A percentile compares a stretch with the other conserved stretches of the same genome.
These are phyloP conservation scores for Lyophyllum atratum DNA, from an alignment of 768 basidiomycete genomes.

Conservation along the genomic window DNA sequence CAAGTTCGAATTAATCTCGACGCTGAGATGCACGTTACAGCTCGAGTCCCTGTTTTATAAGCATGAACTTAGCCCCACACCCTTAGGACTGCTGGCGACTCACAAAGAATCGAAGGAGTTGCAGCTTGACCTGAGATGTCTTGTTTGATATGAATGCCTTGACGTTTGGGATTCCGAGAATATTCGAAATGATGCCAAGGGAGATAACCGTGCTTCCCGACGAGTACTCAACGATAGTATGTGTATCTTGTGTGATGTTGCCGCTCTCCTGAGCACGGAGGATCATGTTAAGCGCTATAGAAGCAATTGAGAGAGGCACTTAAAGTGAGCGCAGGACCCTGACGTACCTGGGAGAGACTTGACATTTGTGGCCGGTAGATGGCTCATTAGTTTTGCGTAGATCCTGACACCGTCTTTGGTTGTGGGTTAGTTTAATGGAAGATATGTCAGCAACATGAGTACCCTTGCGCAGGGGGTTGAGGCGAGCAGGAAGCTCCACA, in stretches of 20 bases:
- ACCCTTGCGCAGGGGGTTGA: conserved; percentile 22
- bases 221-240: conserved; percentile 26
- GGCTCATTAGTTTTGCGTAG: conserved; percentile 23
- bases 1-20: neutral
- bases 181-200: conserved; percentile 19
- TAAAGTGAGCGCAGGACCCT: neutral
- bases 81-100: neutral
- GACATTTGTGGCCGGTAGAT: conserved; percentile 24
- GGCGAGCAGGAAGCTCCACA: conserved; percentile 21
- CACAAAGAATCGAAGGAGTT: conserved; percentile 25
- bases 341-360: conserved; percentile 22
- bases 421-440: neutral
- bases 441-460: neutral
- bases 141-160: conserved; percentile 27
- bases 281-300: conserved; percentile 25
- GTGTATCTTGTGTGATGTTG: conserved; percentile 17
- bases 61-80: neutral
- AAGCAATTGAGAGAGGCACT: neutral
- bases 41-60: conserved; percentile 12
- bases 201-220: conserved; percentile 27
- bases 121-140: conserved; percentile 20
- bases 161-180: conserved; percentile 22
- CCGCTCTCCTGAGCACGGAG: conserved; percentile 22
- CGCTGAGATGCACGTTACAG: neutral
- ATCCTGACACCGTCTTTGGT: conserved; percentile 21